These are phyloP conservation scores for Skeletonema tropicum DNA, from an alignment of 108 stramenopile species.

Conservation along the genomic window DNA sequence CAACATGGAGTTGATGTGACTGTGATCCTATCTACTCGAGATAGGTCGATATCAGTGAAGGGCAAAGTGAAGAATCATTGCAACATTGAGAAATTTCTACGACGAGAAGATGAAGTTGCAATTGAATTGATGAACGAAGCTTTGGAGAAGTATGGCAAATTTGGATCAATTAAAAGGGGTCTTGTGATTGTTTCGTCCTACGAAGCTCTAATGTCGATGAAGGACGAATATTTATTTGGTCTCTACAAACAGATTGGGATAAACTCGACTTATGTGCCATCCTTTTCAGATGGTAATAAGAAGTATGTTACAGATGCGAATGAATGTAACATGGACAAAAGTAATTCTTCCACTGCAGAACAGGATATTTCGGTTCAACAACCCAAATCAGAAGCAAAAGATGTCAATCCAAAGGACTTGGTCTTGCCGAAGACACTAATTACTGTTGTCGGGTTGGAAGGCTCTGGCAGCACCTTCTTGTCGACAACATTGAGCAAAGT, in stretches of 20 bases:
- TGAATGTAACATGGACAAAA: neutral
- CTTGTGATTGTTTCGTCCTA: slow-evolving; percentile 37
- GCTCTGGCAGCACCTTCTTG: slow-evolving; percentile 34
- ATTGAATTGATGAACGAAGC: slow-evolving; percentile 28
- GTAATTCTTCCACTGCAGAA: neutral
- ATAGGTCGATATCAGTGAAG: slow-evolving; percentile 27
- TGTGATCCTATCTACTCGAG: slow-evolving; percentile 26
- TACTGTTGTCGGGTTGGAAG: slow-evolving; percentile 42
- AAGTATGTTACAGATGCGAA: slow-evolving; percentile 35
- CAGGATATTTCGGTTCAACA: neutral
- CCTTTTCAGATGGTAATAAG: slow-evolving; percentile 42
- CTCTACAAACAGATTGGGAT: slow-evolving; percentile 41
- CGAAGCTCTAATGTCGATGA: slow-evolving; percentile 40
- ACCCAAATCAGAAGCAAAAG: neutral
- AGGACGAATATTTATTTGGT: slow-evolving; percentile 34
- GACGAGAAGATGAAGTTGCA: slow-evolving; percentile 28
- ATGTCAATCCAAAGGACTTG: slow-evolving; percentile 10
- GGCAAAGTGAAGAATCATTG: slow-evolving; percentile 26
- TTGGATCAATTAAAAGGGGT: slow-evolving; percentile 4
- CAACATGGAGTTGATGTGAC: slow-evolving; percentile 36
- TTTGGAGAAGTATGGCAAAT: slow-evolving; percentile 18
- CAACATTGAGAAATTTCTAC: neutral
- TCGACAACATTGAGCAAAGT: slow-evolving; percentile 25
- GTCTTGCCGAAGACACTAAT: slow-evolving; percentile 31
- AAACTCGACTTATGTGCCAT: slow-evolving; percentile 31